Percentiles rank a stretch among this genome's conserved stretches.
These are phyloP conservation scores for Phragmites australis DNA, from an alignment of 176 grass and related monocot genomes.

Conservation along the genomic window DNA sequence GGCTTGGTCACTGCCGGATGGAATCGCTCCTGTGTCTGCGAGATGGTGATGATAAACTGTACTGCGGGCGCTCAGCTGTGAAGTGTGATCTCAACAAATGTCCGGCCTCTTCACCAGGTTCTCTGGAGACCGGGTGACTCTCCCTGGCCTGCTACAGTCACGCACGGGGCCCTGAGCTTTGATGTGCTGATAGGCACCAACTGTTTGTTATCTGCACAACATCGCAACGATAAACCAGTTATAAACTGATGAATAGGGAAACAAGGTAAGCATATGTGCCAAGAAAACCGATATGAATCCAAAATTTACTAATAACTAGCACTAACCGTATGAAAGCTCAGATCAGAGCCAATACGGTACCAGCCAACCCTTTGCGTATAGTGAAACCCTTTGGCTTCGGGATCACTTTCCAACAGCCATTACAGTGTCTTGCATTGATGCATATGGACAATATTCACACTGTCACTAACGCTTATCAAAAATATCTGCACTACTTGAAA, in stretches of 20 bases:
- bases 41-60: not conserved
- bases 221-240: not conserved
- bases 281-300: too few species aligned
- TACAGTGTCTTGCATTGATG: constrained; percentile 23
- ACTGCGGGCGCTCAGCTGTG: not conserved
- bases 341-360: too few species aligned
- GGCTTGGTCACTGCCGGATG: not conserved
- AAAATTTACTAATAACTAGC: not conserved
- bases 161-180: not conserved
- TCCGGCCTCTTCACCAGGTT: not conserved
- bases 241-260: not conserved
- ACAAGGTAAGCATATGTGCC: too few species aligned
- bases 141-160: not conserved
- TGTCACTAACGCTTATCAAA: too few species aligned
- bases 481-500: too few species aligned
- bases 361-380: too few species aligned
- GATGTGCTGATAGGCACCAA: not conserved
- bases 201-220: not conserved
- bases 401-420: not conserved
- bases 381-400: not conserved
- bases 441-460: constrained; percentile 24
- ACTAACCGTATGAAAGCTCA: too few species aligned
- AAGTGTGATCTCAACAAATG: not conserved
- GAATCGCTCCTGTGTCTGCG: not conserved
- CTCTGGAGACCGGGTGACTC: not conserved